Base-by-base conservation (phyloP, 345 rosid genomes). In the Laguncularia racemosa region DNA sequence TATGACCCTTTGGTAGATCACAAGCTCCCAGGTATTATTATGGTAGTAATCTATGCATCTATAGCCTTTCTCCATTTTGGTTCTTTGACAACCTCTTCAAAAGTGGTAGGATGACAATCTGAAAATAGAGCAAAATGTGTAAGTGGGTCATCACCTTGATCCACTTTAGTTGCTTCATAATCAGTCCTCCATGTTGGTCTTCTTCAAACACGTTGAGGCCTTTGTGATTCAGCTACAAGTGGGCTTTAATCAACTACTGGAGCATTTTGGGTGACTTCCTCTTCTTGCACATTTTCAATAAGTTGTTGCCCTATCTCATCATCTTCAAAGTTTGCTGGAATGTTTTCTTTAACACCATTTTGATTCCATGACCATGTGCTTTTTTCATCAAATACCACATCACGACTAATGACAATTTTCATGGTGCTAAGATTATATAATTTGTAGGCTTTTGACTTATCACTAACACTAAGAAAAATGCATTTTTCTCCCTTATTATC, bases 331-430 rank as follows among this genome's bases (percentile, higher is more conserved):
- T 33, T 4, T 9, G 11, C 9, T 33, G 11, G 10, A 33, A 33
- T 33, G 11, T 33, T 6, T 33, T 33, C 10, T 9, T 33, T 6
- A 33, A 33, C 40, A 6, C 40, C 40, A 33, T 33, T 33, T 33
- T 6, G 10, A 33, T 33, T 33, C 10, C 40, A 33, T 9, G 9
- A 33, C 9, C 9, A 33, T 1, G 40, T 33, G 0, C 10, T 9
- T n/a, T 40, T 23, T 60, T 60, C 56, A 13, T 38, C 56, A 14
- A 50, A 60, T 16, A 23, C 23, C 7, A 40, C 56, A 50, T 60
- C n/a, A 16, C 17, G 12, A 13, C 64, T 60, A 11, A 50, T 2
- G 11, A 33, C 2, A 12, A 51, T 16, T 20, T 51, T 60, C 33
- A 12, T 14, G 16, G 17, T 52, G 6, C 1, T 17, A 3, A 49